Evolutionary conservation across 176 grass and related monocot genomes (phyloP).

Genomic region (Cenchrus americanus): DNA sequence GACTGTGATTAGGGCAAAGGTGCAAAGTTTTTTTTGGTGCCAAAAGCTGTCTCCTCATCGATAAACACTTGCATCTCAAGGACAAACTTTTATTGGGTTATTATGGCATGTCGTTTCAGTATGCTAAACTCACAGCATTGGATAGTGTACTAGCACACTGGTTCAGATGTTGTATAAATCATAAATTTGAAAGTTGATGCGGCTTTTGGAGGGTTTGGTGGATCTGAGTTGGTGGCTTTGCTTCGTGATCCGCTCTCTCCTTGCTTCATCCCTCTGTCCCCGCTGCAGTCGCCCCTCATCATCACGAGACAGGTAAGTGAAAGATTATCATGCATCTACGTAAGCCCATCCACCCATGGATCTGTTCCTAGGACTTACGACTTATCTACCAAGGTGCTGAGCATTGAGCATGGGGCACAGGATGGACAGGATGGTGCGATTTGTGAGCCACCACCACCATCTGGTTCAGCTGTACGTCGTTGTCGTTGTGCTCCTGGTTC

Average conservation of each 20-base stretch:
- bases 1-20: slow-evolving; percentile 32
- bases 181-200: background rate
- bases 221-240: slow-evolving; percentile 34
- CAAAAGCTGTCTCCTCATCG: background rate
- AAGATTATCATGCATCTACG: too few relatives aligned
- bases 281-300: too few relatives aligned
- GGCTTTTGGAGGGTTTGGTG: slow-evolving; percentile 26
- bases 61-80: slow-evolving; percentile 16
- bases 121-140: slow-evolving; percentile 1
- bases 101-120: background rate
- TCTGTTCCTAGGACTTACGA: too few relatives aligned
- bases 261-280: too few relatives aligned
- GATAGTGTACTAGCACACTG: background rate
- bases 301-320: too few relatives aligned
- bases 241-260: slow-evolving; percentile 20
- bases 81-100: background rate
- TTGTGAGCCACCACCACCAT: too few relatives aligned
- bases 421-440: too few relatives aligned
- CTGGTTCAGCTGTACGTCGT: too few relatives aligned
- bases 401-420: too few relatives aligned
- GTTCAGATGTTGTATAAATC: slow-evolving; percentile 5
- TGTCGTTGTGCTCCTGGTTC: too few relatives aligned
- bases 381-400: too few relatives aligned
- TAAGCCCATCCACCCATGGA: too few relatives aligned
- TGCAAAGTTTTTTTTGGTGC: background rate